Base-by-base conservation (phyloP, 1,139 yeast genomes). In the Yamadazyma spencermartinsiae region DNA sequence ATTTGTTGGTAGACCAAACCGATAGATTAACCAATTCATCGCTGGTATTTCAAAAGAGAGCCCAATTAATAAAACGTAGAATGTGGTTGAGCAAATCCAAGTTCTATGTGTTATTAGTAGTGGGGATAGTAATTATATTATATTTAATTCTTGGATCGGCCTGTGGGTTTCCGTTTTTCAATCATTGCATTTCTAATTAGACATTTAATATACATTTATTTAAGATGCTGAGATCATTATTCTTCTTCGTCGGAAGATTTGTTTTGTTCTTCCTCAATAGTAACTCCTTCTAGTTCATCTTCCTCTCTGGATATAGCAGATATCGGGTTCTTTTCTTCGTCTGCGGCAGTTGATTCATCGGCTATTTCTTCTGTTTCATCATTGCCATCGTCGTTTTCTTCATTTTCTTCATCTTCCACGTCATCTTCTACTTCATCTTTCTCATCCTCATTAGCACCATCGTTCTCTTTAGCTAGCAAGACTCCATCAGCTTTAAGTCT, bases 1-100 rank as follows among this genome's bases (percentile, higher is more conserved):
- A 80, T 45, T 61, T 77, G 35, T 69, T 89, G 44, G 95, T 88
- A 13, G 86, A 83, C 56, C 89, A 89, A 56, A 88, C 96, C 1
- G 86, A 86, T 46, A 71, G 82, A 38, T 72, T 88, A 60, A 86
- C 84, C 48, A 72, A 75, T 20, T 77, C 80, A 25, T 79, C 95
- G 4, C 77, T 72, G 62, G 76, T 84, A 33, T 89, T 89, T 56
- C 82, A 87, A 48, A 80, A 83, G 48, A 73, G 82, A 42, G 86
- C 96, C 0, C 78, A 76, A 20, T 72, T 72, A 38, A 76, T 87
- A 26, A 79, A 79, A 51, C 65, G 87, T 34, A 73, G 71, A 43
- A 75, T 88, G 79, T 81, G 89, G 86, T 71, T 82, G 68, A 69
- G 73, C 33, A 78, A 76, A 38, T 58, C 74, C 25, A 75, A 70